Conservation (phyloP, 1,284 basidiomycete genomes). For the Apiotrichum brassicae region DNA sequence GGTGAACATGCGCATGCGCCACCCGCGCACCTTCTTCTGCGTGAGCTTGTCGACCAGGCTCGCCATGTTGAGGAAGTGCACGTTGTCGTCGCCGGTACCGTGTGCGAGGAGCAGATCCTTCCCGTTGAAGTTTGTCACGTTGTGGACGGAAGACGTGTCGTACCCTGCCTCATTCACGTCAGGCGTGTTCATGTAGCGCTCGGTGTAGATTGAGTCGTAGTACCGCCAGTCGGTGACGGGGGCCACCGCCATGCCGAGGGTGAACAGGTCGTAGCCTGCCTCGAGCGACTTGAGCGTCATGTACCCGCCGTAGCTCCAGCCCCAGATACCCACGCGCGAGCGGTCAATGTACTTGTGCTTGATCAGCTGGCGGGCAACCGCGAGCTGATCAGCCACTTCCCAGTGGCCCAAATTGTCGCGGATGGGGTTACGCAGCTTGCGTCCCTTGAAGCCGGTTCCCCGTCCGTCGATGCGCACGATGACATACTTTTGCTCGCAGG, state of each 20-base stretch:
- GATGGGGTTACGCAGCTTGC: constrained; percentile 72
- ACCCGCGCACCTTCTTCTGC: constrained; percentile 63
- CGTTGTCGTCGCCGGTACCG: constrained; percentile 88
- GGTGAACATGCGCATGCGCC: constrained; percentile 90
- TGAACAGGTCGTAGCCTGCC: constrained; percentile 74
- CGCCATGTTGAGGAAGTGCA: constrained; percentile 86
- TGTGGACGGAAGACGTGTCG: constrained; percentile 71
- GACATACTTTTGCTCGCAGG: constrained; percentile 74
- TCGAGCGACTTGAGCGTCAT: constrained; percentile 89
- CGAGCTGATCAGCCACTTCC: constrained; percentile 82
- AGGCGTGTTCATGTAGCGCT: constrained; percentile 92
- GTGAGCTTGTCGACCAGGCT: constrained; percentile 89
- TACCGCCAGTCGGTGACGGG: constrained; percentile 76
- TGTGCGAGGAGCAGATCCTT: constrained; percentile 76
- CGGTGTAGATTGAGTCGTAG: constrained; percentile 65
- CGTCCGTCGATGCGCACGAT: constrained; percentile 83
- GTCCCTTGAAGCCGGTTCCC: constrained; percentile 88
- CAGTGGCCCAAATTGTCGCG: constrained; percentile 76
- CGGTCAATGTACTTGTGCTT: constrained; percentile 49
- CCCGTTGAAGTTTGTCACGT: constrained; percentile 73
- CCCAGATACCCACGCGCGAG: constrained; percentile 84
- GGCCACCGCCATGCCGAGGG: constrained; percentile 56
- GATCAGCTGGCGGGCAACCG: constrained; percentile 56
- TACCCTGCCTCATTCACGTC: constrained; percentile 73
- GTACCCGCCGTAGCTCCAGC: constrained; percentile 93